These are phyloP conservation scores for Debaryomyces castellii DNA, from an alignment of 805 yeast genomes.

Conservation along the genomic window DNA sequence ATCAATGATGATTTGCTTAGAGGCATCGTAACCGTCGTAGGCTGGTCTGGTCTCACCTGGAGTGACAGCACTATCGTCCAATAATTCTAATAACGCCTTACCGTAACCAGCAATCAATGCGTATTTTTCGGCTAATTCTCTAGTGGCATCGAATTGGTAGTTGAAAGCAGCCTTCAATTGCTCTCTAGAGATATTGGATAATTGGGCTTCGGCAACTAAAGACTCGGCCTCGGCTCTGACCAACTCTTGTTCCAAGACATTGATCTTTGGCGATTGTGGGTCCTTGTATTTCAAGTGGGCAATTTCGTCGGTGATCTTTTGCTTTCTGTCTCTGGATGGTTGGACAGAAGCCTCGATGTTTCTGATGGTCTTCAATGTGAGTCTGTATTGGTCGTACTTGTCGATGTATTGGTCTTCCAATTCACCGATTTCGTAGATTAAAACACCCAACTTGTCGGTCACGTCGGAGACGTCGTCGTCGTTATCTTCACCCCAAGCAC, in stretches of 20 bases:
- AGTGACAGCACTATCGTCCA: constrained; percentile 82
- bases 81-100: constrained; percentile 77
- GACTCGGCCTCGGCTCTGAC: constrained; percentile 93
- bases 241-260: constrained; percentile 81
- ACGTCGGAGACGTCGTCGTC: constrained; percentile 85
- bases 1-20: constrained; percentile 82
- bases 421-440: constrained; percentile 80
- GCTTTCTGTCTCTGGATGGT: constrained; percentile 85
- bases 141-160: constrained; percentile 80
- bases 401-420: constrained; percentile 85
- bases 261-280: constrained; percentile 80
- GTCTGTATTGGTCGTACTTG: constrained; percentile 82
- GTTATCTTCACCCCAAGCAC: constrained; percentile 84
- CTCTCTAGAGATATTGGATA: constrained; percentile 85
- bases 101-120: constrained; percentile 90
- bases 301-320: constrained; percentile 80
- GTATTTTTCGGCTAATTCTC: constrained; percentile 82
- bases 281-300: constrained; percentile 83
- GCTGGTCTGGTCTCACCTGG: constrained; percentile 93
- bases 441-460: constrained; percentile 83
- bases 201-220: constrained; percentile 87
- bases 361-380: constrained; percentile 76
- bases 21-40: constrained; percentile 85
- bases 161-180: constrained; percentile 81
- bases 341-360: constrained; percentile 86